These are phyloP conservation scores for Talaromyces ruber DNA, from an alignment of 495 filamentous ascomycete species.

Conservation along the genomic window DNA sequence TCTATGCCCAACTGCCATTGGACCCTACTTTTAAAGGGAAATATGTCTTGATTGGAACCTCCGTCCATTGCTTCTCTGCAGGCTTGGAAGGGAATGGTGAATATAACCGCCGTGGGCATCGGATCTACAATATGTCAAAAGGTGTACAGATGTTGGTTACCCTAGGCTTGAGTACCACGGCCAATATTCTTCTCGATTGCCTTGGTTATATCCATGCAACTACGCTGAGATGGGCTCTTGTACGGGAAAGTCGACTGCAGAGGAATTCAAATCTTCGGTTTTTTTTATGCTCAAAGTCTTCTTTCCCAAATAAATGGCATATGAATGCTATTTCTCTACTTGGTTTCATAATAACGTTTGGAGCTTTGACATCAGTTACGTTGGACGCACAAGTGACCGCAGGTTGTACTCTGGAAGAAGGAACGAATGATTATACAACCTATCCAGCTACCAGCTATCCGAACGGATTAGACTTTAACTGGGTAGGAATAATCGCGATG, in stretches of 20 bases:
- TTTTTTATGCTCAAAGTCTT: not conserved
- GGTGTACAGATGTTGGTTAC: not conserved
- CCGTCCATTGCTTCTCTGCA: not conserved
- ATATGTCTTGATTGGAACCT: not conserved
- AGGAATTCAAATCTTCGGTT: not conserved
- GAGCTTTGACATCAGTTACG: not conserved
- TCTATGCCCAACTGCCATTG: not conserved
- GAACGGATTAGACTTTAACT: not conserved
- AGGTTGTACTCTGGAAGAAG: not conserved
- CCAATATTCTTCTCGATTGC: not conserved
- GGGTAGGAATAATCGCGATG: not conserved
- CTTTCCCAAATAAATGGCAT: not conserved
- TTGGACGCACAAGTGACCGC: not conserved
- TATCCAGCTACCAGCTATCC: not conserved
- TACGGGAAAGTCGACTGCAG: not conserved
- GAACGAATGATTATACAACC: not conserved
- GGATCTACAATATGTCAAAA: not conserved
- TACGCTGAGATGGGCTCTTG: not conserved
- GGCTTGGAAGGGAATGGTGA: not conserved
- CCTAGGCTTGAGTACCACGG: not conserved
- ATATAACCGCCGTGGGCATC: not conserved
- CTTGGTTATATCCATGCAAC: not conserved
- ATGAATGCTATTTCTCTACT: not conserved
- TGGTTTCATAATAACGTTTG: not conserved
- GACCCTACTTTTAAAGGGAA: not conserved